phyloP scores from a whole-genome alignment of 495 filamentous ascomycete species.

The Lophiostoma macrostomum region DNA sequence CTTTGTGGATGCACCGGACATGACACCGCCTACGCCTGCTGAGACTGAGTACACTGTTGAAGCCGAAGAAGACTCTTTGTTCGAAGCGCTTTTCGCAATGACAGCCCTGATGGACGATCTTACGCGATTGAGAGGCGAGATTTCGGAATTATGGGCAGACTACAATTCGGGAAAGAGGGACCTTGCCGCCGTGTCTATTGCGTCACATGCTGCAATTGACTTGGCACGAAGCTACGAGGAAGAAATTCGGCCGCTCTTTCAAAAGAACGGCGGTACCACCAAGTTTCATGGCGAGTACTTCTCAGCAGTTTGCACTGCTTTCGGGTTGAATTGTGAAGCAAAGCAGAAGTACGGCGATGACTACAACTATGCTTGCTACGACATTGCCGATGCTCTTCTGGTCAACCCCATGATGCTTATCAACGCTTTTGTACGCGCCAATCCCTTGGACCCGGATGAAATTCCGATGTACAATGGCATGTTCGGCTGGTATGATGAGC shows the following conservation, averaged over 20 bases:
- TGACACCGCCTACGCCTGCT: not conserved
- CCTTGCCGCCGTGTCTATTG: not conserved
- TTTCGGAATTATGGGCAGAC: not conserved
- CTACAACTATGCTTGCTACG: not conserved
- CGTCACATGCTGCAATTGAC: not conserved
- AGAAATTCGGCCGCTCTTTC: not conserved
- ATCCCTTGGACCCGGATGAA: too few relatives aligned
- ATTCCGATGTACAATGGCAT: too few relatives aligned
- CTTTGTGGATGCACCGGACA: conserved; percentile 1
- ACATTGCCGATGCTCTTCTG: not conserved
- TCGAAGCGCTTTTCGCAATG: not conserved
- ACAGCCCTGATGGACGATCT: not conserved
- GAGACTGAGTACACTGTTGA: not conserved
- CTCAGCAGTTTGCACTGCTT: not conserved
- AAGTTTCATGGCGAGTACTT: not conserved
- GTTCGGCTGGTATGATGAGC: too few relatives aligned
- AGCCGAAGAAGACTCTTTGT: not conserved
- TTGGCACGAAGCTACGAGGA: not conserved
- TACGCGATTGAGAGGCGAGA: not conserved
- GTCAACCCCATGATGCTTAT: not conserved
- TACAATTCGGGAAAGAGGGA: not conserved
- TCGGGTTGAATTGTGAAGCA: not conserved
- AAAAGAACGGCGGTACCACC: not conserved
- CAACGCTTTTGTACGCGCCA: too few relatives aligned
- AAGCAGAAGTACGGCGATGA: not conserved